Base-by-base conservation (phyloP, 2,329 filamentous ascomycete genomes). In the Fusarium setosum region DNA sequence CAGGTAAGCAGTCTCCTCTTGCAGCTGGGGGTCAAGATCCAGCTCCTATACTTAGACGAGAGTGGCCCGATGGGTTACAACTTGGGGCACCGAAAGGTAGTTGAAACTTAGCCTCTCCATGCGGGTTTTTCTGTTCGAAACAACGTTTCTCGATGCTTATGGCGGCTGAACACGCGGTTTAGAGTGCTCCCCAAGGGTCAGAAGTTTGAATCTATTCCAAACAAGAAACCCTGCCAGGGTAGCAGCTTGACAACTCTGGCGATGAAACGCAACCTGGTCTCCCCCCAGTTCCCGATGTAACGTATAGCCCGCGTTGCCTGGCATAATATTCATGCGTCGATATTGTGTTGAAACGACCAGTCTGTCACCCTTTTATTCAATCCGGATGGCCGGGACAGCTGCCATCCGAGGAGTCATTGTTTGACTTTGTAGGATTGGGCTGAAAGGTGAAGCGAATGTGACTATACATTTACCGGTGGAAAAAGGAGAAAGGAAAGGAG, bases 181-280 rank as follows among this genome's bases (percentile, higher is more conserved):
- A 37, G 17, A 47, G 42, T 20, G 45, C 38, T 52, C 12, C 23
- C 18, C 35, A 34, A 51, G 47, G 15, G 44, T 23, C 20, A n/a
- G n/a, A n/a, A n/a, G n/a, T 45, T 23, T 37, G 29, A 50, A 42
- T 40, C 35, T 48, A 42, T 56, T 44, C 38, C 24, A 56, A 62
- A 41, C 38, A 34, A n/a, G 31, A 12, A 44, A 54, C 51, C 32
- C 51, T 54, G 51, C 62, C 44, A 58, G 24, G 38, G 45, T 48
- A 63, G 58, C 58, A 55, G 55, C 63, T 66, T 40, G 62, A 50
- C 58, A 66, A 59, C 58, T 45, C 23, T 20, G 23, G 23, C 26
- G 17, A 31, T 45, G 42, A 45, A 45, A 45, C 42, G 24, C 23
- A 45, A 20, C 24, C 42, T 44, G 24, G 41, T 29, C n/a, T n/a